phyloP scores from a whole-genome alignment of 306 rosid species.

The Sphenostylis stenocarpa region DNA sequence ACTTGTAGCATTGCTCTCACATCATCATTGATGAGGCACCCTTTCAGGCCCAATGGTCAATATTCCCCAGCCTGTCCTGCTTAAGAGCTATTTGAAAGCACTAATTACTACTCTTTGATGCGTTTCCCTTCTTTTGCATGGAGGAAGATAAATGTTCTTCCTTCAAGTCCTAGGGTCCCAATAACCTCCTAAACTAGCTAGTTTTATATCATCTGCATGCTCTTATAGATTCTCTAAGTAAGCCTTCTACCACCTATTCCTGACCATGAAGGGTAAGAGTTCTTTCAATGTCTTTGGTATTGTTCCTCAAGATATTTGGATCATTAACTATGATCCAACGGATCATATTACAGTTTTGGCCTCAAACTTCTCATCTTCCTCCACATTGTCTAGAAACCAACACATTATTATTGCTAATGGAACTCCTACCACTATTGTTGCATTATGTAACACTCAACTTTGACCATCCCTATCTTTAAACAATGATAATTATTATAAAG shows the following conservation, averaged over 20 bases:
- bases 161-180: background rate
- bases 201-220: background rate
- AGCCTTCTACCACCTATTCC: background rate
- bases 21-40: background rate
- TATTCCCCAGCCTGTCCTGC: too few relatives aligned
- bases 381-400: background rate
- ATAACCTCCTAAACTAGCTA: background rate
- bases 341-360: background rate
- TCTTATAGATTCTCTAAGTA: background rate
- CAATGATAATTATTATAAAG: too few relatives aligned
- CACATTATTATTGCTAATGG: background rate
- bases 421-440: background rate
- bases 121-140: background rate
- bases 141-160: background rate
- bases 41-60: too few relatives aligned
- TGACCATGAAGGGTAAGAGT: background rate
- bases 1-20: background rate
- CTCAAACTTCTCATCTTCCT: background rate
- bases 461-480: background rate
- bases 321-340: background rate
- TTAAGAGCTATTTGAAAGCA: too few relatives aligned
- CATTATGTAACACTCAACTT: background rate
- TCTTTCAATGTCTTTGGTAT: background rate
- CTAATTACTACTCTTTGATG: too few relatives aligned
- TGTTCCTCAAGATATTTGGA: background rate